Percentiles rank a stretch among this genome's conserved stretches.
phyloP scores from a whole-genome alignment of 345 rosid species.

The Citrus trifoliata region DNA sequence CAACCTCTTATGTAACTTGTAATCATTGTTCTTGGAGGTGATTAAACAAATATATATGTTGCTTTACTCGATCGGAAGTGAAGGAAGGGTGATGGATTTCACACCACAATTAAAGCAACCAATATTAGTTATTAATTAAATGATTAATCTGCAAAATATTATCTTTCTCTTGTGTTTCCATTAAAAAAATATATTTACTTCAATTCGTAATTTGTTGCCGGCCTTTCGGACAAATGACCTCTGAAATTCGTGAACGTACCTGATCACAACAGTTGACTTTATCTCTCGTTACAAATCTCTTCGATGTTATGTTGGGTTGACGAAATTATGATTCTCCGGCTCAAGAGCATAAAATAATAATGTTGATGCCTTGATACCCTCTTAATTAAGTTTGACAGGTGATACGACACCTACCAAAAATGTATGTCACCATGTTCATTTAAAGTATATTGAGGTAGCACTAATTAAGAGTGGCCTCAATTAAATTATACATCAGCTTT shows the following conservation, averaged over 20 bases:
- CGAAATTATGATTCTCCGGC: not conserved
- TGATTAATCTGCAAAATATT: too few relatives aligned
- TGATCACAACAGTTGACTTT: not conserved
- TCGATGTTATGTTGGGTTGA: not conserved
- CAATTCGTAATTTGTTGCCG: too few relatives aligned
- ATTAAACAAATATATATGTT: not conserved
- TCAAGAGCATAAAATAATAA: not conserved
- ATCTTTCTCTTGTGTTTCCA: not conserved
- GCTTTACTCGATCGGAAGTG: not conserved
- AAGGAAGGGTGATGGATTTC: not conserved
- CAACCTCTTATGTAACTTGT: not conserved
- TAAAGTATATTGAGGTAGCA: too few relatives aligned
- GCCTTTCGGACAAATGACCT: not conserved
- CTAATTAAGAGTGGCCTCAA: too few relatives aligned
- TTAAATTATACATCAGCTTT: too few relatives aligned
- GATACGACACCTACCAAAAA: too few relatives aligned
- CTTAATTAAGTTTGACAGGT: not conserved
- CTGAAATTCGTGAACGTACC: not conserved
- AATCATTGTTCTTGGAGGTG: not conserved
- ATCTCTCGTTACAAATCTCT: too few relatives aligned
- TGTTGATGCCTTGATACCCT: not conserved
- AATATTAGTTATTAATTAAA: too few relatives aligned
- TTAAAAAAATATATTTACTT: too few relatives aligned
- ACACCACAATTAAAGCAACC: not conserved
- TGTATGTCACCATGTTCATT: too few relatives aligned